These are phyloP conservation scores for Diaporthe amygdali DNA, from an alignment of 2,329 filamentous ascomycete genomes.

Conservation along the genomic window DNA sequence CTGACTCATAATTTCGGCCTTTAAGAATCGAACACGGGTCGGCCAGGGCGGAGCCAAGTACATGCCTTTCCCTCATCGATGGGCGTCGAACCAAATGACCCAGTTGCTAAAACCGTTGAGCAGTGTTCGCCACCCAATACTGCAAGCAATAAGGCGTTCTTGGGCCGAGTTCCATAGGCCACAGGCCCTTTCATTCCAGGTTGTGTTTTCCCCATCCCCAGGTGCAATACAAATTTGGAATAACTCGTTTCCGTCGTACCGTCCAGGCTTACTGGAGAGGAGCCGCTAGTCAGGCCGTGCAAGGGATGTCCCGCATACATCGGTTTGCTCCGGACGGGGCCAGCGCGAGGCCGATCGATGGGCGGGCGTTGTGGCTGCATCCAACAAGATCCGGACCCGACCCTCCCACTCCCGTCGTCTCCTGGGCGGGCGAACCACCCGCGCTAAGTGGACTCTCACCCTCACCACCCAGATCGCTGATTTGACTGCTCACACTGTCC, in stretches of 20 bases:
- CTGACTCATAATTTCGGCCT: not conserved
- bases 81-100: not conserved
- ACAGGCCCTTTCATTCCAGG: not conserved
- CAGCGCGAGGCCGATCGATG: slow-evolving; percentile 1
- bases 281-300: not conserved
- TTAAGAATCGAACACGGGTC: not conserved
- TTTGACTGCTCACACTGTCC: not conserved
- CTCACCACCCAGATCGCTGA: not conserved
- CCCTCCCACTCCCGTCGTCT: not conserved
- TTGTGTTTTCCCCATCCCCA: not conserved
- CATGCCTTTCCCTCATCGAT: not conserved
- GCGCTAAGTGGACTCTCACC: not conserved
- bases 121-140: not conserved
- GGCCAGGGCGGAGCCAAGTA: not conserved
- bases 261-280: not conserved
- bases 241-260: not conserved
- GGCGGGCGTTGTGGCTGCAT: not conserved
- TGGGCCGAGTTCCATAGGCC: not conserved
- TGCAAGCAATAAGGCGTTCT: not conserved
- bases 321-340: slow-evolving; percentile 6
- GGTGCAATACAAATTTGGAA: not conserved
- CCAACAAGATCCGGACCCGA: not conserved
- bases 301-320: slow-evolving; percentile 5
- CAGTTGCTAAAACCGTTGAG: not conserved
- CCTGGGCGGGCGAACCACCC: not conserved